Conservation (phyloP, 257 asterid genomes). For the Cordia subcordata region DNA sequence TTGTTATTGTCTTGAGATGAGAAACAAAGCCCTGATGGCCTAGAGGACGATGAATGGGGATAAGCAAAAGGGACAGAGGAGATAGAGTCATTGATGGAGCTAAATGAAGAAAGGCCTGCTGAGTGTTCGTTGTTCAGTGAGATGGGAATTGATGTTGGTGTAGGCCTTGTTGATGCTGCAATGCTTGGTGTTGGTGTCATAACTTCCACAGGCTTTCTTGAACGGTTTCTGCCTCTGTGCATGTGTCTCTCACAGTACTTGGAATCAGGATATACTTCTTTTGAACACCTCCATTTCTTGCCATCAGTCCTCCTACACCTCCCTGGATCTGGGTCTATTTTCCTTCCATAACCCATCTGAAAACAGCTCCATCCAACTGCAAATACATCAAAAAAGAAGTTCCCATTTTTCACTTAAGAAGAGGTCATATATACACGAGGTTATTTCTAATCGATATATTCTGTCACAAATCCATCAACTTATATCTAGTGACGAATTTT, state of each 20-base stretch:
- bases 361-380: conserved; percentile 12
- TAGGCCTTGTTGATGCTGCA: neutral
- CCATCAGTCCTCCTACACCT: conserved; percentile 24
- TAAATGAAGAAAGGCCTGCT: neutral
- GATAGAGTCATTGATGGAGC: no score
- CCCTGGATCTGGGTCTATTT: conserved; percentile 21
- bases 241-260: conserved; percentile 26
- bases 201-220: conserved; percentile 28
- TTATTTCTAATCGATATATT: no score
- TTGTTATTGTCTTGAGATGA: conserved; percentile 26
- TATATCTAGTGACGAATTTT: no score
- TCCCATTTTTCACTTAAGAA: neutral
- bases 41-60: conserved; percentile 23
- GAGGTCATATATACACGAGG: no score
- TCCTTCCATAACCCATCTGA: conserved; percentile 14
- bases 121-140: neutral
- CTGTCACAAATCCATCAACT: no score
- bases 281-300: conserved; percentile 26
- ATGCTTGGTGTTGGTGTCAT: neutral
- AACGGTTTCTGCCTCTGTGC: conserved; percentile 24
- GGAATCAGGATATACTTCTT: conserved; percentile 23
- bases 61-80: neutral
- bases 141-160: neutral
- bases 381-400: neutral
- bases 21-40: conserved; percentile 18